phyloP scores from a whole-genome alignment of 768 basidiomycete genomes.

The Hysterangium stoloniferum region DNA sequence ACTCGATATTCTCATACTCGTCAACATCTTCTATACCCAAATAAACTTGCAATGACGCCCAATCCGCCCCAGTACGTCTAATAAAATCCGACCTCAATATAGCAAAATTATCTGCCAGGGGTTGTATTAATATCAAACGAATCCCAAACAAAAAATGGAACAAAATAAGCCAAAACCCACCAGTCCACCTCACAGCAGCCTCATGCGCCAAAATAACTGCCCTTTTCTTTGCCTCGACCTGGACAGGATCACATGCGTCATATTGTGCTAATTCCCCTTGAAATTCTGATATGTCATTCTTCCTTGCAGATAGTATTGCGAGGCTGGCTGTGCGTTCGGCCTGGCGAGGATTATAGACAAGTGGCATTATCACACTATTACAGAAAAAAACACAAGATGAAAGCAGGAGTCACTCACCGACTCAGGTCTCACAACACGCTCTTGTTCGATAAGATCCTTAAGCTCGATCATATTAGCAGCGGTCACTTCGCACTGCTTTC shows the following conservation, averaged over 20 bases:
- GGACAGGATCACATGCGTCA: constrained; percentile 77
- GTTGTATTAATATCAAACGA: background rate
- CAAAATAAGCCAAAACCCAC: constrained; percentile 41
- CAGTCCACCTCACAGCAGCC: constrained; percentile 83
- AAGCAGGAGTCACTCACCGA: constrained; percentile 35
- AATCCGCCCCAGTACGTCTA: constrained; percentile 2
- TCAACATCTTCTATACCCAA: constrained; percentile 4
- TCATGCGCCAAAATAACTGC: constrained; percentile 74
- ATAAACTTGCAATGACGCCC: constrained; percentile 4
- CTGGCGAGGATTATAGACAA: constrained; percentile 30
- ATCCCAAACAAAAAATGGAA: no score
- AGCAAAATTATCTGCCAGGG: constrained; percentile 8
- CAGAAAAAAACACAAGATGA: background rate
- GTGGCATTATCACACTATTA: background rate
- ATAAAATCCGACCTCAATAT: constrained; percentile 2
- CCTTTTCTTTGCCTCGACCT: constrained; percentile 68
- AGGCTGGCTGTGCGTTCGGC: constrained; percentile 47
- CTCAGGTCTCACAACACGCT: constrained; percentile 46
- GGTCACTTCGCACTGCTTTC: constrained; percentile 36
- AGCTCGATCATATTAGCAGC: constrained; percentile 46
- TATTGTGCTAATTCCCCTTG: constrained; percentile 69
- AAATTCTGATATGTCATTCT: constrained; percentile 41
- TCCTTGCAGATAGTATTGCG: constrained; percentile 38
- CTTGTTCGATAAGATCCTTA: constrained; percentile 37
- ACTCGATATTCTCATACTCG: constrained; percentile 6